A percentile compares a stretch with the other conserved stretches of the same genome.
Conservation (phyloP, 495 filamentous ascomycete genomes). For the Talaromyces liani region DNA sequence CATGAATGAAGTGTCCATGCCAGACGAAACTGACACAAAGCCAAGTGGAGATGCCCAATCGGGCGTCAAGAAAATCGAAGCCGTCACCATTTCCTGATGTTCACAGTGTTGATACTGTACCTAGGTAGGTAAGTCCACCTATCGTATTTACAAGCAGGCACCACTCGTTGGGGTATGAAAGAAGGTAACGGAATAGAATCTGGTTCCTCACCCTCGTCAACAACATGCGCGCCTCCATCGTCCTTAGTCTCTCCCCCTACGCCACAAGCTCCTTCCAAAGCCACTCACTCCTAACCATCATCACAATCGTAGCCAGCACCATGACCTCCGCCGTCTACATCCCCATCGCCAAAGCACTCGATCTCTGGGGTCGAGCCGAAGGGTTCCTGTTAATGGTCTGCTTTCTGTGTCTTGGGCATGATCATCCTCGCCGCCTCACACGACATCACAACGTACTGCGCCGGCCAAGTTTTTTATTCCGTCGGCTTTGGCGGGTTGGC, state of each 20-base stretch:
- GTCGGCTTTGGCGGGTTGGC: no score
- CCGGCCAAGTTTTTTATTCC: no score
- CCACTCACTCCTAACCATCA: slow-evolving; percentile 51
- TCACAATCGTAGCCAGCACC: slow-evolving; percentile 45
- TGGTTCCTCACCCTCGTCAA: slow-evolving; percentile 9
- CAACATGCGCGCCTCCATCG: slow-evolving; percentile 27
- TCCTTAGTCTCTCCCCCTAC: slow-evolving; percentile 36
- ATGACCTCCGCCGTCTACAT: slow-evolving; percentile 34
- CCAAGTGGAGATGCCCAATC: slow-evolving; percentile 12
- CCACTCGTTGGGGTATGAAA: slow-evolving; percentile 2
- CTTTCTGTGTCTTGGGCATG: slow-evolving; percentile 30
- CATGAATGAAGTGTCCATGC: slow-evolving; percentile 4
- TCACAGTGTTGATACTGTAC: slow-evolving; percentile 11
- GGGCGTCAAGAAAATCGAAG: slow-evolving; percentile 17
- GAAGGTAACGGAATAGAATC: slow-evolving; percentile 1
- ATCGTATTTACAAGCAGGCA: not conserved
- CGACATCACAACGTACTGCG: slow-evolving; percentile 22
- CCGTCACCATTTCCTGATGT: slow-evolving; percentile 15
- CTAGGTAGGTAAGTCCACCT: no score
- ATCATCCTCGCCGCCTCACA: slow-evolving; percentile 45
- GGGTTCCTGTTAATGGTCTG: slow-evolving; percentile 39
- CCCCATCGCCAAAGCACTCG: slow-evolving; percentile 59
- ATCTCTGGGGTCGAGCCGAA: slow-evolving; percentile 55
- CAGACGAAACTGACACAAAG: not conserved
- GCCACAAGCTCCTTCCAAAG: slow-evolving; percentile 47